Evolutionary conservation across 1,139 yeast species (phyloP).

Genomic region (Taiozyma sp.): DNA sequence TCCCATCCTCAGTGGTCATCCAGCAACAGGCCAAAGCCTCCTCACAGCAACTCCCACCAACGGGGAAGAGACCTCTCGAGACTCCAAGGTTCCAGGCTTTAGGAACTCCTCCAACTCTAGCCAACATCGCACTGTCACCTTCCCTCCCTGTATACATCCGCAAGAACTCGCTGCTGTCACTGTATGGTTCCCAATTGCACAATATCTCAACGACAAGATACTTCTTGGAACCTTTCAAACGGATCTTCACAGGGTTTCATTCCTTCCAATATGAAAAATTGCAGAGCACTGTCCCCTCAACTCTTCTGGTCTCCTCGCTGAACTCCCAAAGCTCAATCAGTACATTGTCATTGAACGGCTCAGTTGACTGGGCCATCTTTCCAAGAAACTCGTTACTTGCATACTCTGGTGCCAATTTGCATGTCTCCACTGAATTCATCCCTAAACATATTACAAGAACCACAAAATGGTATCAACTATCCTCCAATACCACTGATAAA

Average conservation of each 20-base stretch:
- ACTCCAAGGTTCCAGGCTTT: slow-evolving; percentile 12
- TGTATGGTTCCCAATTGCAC: slow-evolving; percentile 33
- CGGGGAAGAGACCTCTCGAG: background rate
- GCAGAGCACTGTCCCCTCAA: slow-evolving; percentile 41
- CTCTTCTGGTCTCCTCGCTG: slow-evolving; percentile 22
- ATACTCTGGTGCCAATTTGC: slow-evolving; percentile 47
- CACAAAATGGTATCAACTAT: slow-evolving; percentile 29
- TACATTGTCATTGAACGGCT: slow-evolving; percentile 47
- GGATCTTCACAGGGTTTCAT: slow-evolving; percentile 40
- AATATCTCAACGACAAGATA: slow-evolving; percentile 32
- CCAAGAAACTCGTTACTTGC: slow-evolving; percentile 43
- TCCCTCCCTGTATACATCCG: slow-evolving; percentile 49
- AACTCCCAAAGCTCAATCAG: slow-evolving; percentile 30
- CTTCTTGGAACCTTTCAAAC: slow-evolving; percentile 33
- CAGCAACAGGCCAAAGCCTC: background rate
- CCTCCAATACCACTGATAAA: slow-evolving; percentile 5
- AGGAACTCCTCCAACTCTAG: slow-evolving; percentile 19
- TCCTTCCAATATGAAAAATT: slow-evolving; percentile 40
- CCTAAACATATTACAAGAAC: slow-evolving; percentile 38
- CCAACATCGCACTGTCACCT: slow-evolving; percentile 44
- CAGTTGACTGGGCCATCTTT: slow-evolving; percentile 57
- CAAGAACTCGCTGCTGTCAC: slow-evolving; percentile 44
- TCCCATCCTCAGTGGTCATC: slow-evolving; percentile 1
- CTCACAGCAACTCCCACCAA: background rate
- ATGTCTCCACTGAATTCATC: slow-evolving; percentile 31